Conservation (phyloP, 2,329 filamentous ascomycete species). For the Alternaria consortialis region DNA sequence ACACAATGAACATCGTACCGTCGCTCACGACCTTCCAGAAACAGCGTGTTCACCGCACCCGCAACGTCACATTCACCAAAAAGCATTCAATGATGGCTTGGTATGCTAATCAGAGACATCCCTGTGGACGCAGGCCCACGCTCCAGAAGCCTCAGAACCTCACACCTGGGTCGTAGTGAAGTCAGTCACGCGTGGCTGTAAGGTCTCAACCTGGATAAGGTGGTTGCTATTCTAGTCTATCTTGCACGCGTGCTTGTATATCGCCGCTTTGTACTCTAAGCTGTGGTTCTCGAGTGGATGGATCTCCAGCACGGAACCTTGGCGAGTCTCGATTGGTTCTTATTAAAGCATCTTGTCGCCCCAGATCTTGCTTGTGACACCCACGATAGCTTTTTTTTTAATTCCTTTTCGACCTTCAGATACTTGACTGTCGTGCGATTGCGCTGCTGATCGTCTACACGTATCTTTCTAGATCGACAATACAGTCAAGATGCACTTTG, state of each 20-base stretch:
- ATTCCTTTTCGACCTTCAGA: no score
- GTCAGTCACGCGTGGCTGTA: conserved; percentile 40
- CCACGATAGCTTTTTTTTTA: conserved; percentile 1
- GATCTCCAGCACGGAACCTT: conserved; percentile 35
- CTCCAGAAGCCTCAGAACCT: conserved; percentile 22
- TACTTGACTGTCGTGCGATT: neutral
- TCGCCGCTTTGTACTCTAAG: conserved; percentile 29
- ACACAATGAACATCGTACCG: conserved; percentile 21
- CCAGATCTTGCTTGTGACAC: conserved; percentile 21
- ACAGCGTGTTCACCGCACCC: conserved; percentile 21
- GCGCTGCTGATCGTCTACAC: neutral
- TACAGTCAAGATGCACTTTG: conserved; percentile 32
- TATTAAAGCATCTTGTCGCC: conserved; percentile 36
- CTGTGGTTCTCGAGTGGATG: conserved; percentile 32
- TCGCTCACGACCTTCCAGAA: conserved; percentile 33
- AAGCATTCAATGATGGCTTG: conserved; percentile 15
- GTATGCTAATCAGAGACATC: conserved; percentile 32
- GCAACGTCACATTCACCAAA: conserved; percentile 20
- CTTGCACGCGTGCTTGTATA: conserved; percentile 36
- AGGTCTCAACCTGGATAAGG: conserved; percentile 19
- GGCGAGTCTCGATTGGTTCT: conserved; percentile 27
- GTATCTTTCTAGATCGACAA: neutral
- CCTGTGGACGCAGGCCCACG: conserved; percentile 15
- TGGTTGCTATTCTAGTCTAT: conserved; percentile 34
- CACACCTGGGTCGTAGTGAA: conserved; percentile 28